phyloP scores from a whole-genome alignment of 805 yeast genomes.

The Pichia pseudocactophila region DNA sequence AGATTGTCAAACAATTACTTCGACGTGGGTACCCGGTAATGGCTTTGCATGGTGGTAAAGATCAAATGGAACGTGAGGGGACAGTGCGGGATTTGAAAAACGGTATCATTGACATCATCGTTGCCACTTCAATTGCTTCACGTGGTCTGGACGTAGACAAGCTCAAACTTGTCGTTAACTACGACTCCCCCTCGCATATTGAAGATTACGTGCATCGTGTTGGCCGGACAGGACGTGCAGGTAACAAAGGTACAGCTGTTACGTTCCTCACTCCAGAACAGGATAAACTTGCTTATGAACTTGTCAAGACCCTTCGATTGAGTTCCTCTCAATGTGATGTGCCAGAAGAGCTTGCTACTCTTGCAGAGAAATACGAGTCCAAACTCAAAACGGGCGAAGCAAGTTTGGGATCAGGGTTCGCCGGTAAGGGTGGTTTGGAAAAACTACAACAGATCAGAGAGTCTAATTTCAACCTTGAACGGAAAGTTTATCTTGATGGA shows the following conservation, averaged over 20 bases:
- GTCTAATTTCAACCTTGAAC: slow-evolving; percentile 39
- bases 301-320: slow-evolving; percentile 49
- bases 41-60: slow-evolving; percentile 88
- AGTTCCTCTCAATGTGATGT: slow-evolving; percentile 42
- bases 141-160: slow-evolving; percentile 92
- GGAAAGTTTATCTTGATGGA: slow-evolving; percentile 37
- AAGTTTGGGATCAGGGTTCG: slow-evolving; percentile 68
- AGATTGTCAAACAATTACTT: slow-evolving; percentile 44
- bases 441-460: slow-evolving; percentile 59
- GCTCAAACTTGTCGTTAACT: slow-evolving; percentile 71
- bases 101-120: slow-evolving; percentile 53
- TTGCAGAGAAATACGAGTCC: slow-evolving; percentile 47
- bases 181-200: slow-evolving; percentile 74
- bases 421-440: slow-evolving; percentile 78
- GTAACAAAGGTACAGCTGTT: slow-evolving; percentile 58
- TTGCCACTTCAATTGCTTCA: slow-evolving; percentile 93
- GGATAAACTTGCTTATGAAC: slow-evolving; percentile 55
- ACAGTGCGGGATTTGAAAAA: slow-evolving; percentile 63
- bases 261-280: slow-evolving; percentile 61
- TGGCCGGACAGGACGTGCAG: slow-evolving; percentile 94
- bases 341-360: slow-evolving; percentile 38
- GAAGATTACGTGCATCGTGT: slow-evolving; percentile 96
- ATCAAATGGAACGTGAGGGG: slow-evolving; percentile 69
- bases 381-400: slow-evolving; percentile 61
- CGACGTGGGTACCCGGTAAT: slow-evolving; percentile 48